A percentile compares a stretch with the other conserved stretches of the same genome.
Evolutionary conservation across 768 basidiomycete genomes (phyloP).

Genomic region (Epithele typhae): DNA sequence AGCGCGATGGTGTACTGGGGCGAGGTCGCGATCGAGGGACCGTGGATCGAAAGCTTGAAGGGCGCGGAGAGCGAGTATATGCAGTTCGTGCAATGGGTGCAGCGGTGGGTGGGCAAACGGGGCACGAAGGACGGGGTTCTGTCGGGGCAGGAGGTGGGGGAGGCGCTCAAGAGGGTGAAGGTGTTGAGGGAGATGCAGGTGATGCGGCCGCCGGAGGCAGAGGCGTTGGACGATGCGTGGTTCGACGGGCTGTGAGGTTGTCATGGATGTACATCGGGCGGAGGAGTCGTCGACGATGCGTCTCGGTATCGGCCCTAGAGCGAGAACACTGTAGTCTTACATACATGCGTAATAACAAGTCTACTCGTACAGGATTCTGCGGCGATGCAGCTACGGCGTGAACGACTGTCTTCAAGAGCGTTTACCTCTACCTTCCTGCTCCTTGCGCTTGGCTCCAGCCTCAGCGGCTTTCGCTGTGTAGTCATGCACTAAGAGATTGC

Average conservation of each 20-base stretch:
- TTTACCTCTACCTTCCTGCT: constrained; percentile 5
- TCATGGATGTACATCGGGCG: too few relatives aligned
- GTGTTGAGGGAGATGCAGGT: constrained; percentile 4
- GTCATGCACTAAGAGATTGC: neutral
- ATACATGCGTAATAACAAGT: neutral
- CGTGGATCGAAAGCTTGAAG: constrained; percentile 45
- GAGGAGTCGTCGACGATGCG: too few relatives aligned
- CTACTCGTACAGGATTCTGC: too few relatives aligned
- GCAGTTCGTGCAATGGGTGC: constrained; percentile 47
- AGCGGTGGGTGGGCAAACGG: constrained; percentile 51
- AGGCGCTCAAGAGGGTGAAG: constrained; percentile 6
- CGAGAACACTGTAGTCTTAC: neutral
- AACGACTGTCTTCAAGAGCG: too few relatives aligned
- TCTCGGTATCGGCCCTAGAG: too few relatives aligned
- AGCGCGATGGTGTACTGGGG: constrained; percentile 66
- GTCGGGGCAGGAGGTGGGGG: constrained; percentile 35
- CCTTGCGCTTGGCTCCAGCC: constrained; percentile 52
- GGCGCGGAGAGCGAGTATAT: constrained; percentile 32
- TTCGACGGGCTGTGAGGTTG: too few relatives aligned
- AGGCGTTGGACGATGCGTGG: neutral
- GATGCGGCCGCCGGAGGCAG: neutral
- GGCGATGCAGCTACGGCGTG: too few relatives aligned
- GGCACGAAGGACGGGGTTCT: constrained; percentile 38
- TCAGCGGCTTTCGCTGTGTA: constrained; percentile 60
- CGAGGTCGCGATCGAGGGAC: constrained; percentile 61